Base-by-base conservation (phyloP, 495 filamentous ascomycete genomes). In the Sordaria brevicollis region DNA sequence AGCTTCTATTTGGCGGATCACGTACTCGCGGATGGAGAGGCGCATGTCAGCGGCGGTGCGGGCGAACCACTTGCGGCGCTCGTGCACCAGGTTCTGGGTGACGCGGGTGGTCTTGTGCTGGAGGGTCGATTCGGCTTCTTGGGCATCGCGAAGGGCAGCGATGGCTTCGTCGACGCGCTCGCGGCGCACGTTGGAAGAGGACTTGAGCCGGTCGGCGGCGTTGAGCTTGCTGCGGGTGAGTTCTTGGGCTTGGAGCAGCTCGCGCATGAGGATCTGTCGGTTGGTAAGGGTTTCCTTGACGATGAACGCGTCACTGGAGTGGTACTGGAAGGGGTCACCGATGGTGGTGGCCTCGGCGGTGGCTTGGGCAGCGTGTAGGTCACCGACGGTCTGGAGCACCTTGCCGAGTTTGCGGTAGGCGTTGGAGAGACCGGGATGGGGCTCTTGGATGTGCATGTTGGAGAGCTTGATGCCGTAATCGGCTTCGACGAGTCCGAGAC, bases 231-330 rank as follows among this genome's bases (percentile, higher is more conserved):
- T 91, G 43, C 89, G 87, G 8, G 93, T 91, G 49, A 81, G 81
- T 76, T 94, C 91, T 76, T 96, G 91, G 3, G 95, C 94, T 78
- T 95, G 90, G 33, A 96, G 78, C 57, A 97, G 87, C 72, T 99
- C 96, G 65, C 96, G 93, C 36, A 97, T 90, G n/a, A 99, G 86
- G 76, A 99, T 97, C 79, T 99, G 96, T 4, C 96, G 90, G 81
- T 99, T 99, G 21, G 96, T 99, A 72, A 99, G 87, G 29, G 94
- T 97, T 76, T 99, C 96, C 80, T 99, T 99, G 73, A 99, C 96
- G 76, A 98, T 96, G 77, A 98, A 95, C 31, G 96, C 93, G 76
- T 99, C 95, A 15, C 90, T 89, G 33, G 93, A 97, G 80, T 99
- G 94, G 77, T 99, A 98, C 71, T 91, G 90, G 67, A 99, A 87